Base-by-base conservation (phyloP, 495 filamentous ascomycete genomes). In the Aspergillus sclerotioniger region DNA sequence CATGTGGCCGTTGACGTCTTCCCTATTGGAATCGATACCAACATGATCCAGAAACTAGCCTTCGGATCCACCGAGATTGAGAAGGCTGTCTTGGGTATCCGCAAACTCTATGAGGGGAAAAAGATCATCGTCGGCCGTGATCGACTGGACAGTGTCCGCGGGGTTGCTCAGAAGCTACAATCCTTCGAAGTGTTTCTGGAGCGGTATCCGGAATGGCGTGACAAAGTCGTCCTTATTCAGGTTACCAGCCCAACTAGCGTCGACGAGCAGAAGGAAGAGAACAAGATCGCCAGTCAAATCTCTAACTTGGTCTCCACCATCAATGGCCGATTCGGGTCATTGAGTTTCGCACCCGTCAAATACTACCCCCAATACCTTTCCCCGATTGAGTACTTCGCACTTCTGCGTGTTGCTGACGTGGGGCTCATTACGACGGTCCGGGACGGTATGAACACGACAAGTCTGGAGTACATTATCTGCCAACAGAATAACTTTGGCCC, bases 371-470 rank as follows among this genome's bases (percentile, higher is more conserved):
- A 96, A 66, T 96, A 96, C 64, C 80, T 97, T 41, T 85, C 84
- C 28, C 84, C 84, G 53, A 86, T 89, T 57, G 92, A 97, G 74
- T 97, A 97, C 68, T 92, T 96, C 71, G 91, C 92, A 2, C 82
- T 97, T 9, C 79, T 97, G 17, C 86, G 92, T 32, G 84, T 89
- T 6, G 92, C 89, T 8, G 90, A 96, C 70, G 87, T 96, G 31
- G 92, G 91, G 20, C 75, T 97, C 39, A 96, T 96, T 68, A 96
- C 92, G 7, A 92, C 88, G 45, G 90, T 96, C 28, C 83, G 92
- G 43, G 92, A 97, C 70, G 92, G 92, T 53, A 96, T 97, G 91
- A 97, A 97, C 76, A 96, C 92, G 12, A 96, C 92, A 8, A 92
- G 90, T 68, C 71, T 97, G 51, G 92, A 97, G 71, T 97, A 95